These are phyloP conservation scores for Daldinia loculata DNA, from an alignment of 495 filamentous ascomycete genomes.

Conservation along the genomic window DNA sequence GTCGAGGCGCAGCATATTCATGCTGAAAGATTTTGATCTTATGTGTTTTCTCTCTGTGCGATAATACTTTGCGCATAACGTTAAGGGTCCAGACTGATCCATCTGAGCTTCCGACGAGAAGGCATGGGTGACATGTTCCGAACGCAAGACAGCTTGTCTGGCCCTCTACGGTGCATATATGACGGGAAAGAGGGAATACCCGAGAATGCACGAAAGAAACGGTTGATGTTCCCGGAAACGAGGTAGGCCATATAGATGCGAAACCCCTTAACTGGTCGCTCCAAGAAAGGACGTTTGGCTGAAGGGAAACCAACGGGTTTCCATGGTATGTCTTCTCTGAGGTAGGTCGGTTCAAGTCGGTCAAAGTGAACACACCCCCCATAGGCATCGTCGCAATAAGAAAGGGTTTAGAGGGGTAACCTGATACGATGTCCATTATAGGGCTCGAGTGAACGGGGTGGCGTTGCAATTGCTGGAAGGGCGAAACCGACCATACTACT, in stretches of 20 bases:
- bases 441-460: constrained; percentile 53
- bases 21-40: constrained; percentile 59
- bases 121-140: constrained; percentile 54
- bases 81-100: constrained; percentile 57
- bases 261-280: constrained; percentile 57
- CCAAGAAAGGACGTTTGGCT: constrained; percentile 58
- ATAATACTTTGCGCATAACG: constrained; percentile 56
- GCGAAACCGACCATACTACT: constrained; percentile 58
- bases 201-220: constrained; percentile 56
- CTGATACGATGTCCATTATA: constrained; percentile 58
- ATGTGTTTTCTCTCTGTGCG: constrained; percentile 52
- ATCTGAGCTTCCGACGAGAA: constrained; percentile 55
- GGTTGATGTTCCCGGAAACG: constrained; percentile 55
- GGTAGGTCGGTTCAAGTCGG: constrained; percentile 56
- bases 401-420: constrained; percentile 57
- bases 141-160: constrained; percentile 54
- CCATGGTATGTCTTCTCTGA: constrained; percentile 57
- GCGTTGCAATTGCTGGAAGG: constrained; percentile 50
- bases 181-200: constrained; percentile 56
- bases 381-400: constrained; percentile 56
- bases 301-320: constrained; percentile 55
- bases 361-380: constrained; percentile 55
- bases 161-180: constrained; percentile 56
- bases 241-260: constrained; percentile 55
- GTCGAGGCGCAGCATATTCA: constrained; percentile 48